phyloP scores from a whole-genome alignment of 176 grass and related monocot species.

The Puccinellia tenuiflora region DNA sequence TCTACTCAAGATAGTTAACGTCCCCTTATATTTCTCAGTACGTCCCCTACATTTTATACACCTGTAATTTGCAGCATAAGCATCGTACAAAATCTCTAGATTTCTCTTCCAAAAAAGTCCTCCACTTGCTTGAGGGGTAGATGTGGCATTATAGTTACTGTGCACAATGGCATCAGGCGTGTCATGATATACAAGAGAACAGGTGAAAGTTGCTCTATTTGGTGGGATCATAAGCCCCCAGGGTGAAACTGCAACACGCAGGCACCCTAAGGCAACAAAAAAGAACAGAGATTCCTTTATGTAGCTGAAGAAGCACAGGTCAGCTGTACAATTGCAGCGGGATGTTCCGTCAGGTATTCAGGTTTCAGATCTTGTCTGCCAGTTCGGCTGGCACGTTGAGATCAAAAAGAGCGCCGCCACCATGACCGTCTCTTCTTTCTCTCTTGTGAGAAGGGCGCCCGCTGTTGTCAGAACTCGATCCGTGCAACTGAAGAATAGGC shows the following conservation, averaged over 20 bases:
- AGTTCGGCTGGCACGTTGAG: slow-evolving; percentile 78
- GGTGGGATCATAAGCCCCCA: slow-evolving; percentile 28
- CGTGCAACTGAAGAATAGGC: slow-evolving; percentile 37
- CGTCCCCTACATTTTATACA: slow-evolving; percentile 11
- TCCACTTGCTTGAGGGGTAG: slow-evolving; percentile 5
- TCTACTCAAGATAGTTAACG: not conserved
- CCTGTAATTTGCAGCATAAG: not conserved
- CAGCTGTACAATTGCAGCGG: slow-evolving; percentile 52
- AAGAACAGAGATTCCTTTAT: slow-evolving; percentile 42
- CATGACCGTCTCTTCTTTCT: slow-evolving; percentile 43
- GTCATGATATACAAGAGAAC: slow-evolving; percentile 27
- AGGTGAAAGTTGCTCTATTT: slow-evolving; percentile 43
- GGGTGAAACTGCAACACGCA: slow-evolving; percentile 5
- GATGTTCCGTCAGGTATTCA: slow-evolving; percentile 23
- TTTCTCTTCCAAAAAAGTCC: slow-evolving; percentile 31
- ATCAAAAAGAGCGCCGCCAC: slow-evolving; percentile 59
- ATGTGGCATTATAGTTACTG: slow-evolving; percentile 40
- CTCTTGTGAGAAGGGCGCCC: slow-evolving; percentile 53
- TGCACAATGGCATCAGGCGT: slow-evolving; percentile 27
- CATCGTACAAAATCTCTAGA: not conserved
- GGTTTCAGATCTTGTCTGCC: slow-evolving; percentile 48
- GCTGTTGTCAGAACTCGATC: slow-evolving; percentile 72
- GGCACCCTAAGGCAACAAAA: slow-evolving; percentile 29
- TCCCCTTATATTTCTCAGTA: not conserved
- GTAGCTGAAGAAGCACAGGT: slow-evolving; percentile 44